These are phyloP conservation scores for Ailanthus altissimus DNA, from an alignment of 345 rosid genomes.

Conservation along the genomic window DNA sequence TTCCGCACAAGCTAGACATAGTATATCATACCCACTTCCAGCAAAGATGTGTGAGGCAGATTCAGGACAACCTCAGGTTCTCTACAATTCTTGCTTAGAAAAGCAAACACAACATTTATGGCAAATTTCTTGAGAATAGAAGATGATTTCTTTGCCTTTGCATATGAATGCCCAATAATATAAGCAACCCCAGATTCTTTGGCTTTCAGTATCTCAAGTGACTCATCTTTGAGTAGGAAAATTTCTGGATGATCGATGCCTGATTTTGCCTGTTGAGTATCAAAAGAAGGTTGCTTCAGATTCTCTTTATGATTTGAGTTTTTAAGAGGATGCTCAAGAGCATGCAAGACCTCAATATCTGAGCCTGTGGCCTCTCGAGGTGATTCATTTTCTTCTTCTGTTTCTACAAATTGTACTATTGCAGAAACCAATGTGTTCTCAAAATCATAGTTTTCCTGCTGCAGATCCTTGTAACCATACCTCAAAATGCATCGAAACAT, in stretches of 20 bases:
- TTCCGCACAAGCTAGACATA: constrained; percentile 38
- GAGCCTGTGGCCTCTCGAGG: constrained; percentile 17
- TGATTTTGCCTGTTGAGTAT: constrained; percentile 16
- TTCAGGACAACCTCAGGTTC: constrained; percentile 64
- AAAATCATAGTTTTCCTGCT: constrained; percentile 67
- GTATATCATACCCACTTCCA: constrained; percentile 82
- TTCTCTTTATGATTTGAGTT: constrained; percentile 17
- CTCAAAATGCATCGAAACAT: constrained; percentile 87
- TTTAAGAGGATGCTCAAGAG: neutral
- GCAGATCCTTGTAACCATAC: constrained; percentile 80
- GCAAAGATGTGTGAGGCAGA: constrained; percentile 65
- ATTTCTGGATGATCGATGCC: constrained; percentile 4
- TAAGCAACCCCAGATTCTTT: constrained; percentile 71
- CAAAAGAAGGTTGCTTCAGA: constrained; percentile 12
- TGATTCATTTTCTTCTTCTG: constrained; percentile 35
- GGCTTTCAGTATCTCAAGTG: constrained; percentile 50
- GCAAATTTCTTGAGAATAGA: constrained; percentile 62
- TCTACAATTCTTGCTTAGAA: constrained; percentile 73
- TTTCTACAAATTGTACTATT: constrained; percentile 53
- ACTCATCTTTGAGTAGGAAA: constrained; percentile 38
- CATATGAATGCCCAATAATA: constrained; percentile 66
- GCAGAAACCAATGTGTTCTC: constrained; percentile 60
- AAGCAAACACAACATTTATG: constrained; percentile 54
- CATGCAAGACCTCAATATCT: constrained; percentile 8
- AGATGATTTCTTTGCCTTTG: constrained; percentile 65